Conservation (phyloP, 768 basidiomycete genomes). For the Favolaschia claudopus region DNA sequence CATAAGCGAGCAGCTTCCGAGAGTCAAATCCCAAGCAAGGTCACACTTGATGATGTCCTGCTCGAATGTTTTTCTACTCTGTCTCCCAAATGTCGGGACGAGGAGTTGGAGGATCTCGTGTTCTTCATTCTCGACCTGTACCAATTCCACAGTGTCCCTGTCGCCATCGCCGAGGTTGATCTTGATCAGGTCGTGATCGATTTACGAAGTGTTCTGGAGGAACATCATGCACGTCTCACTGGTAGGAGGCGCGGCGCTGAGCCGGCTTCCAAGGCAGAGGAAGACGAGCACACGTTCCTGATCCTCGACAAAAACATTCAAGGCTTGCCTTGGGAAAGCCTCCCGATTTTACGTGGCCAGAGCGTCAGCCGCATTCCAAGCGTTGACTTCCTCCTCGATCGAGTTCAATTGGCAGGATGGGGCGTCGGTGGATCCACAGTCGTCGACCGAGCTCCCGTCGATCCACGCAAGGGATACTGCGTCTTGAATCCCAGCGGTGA, state of each 20-base stretch:
- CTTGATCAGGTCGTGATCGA: slow-evolving; percentile 91
- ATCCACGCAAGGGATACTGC: slow-evolving; percentile 78
- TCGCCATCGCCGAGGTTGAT: slow-evolving; percentile 92
- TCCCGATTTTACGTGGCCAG: slow-evolving; percentile 82
- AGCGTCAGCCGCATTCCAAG: slow-evolving; percentile 95
- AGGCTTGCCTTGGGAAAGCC: slow-evolving; percentile 94
- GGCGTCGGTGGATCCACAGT: slow-evolving; percentile 24
- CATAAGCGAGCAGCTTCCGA: slow-evolving; percentile 45
- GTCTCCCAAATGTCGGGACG: slow-evolving; percentile 83
- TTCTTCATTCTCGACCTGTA: slow-evolving; percentile 95
- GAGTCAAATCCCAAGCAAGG: slow-evolving; percentile 46
- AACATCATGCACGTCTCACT: slow-evolving; percentile 56
- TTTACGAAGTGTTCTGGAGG: slow-evolving; percentile 78
- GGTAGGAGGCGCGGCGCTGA: slow-evolving; percentile 34
- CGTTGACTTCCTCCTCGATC: slow-evolving; percentile 86
- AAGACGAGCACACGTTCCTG: slow-evolving; percentile 83
- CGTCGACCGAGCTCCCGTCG: slow-evolving; percentile 60
- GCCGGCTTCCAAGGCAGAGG: slow-evolving; percentile 23
- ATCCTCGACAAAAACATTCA: slow-evolving; percentile 91
- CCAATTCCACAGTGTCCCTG: slow-evolving; percentile 89
- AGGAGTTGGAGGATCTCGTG: slow-evolving; percentile 94
- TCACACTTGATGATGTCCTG: slow-evolving; percentile 76
- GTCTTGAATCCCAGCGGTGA: slow-evolving; percentile 95
- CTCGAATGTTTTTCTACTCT: slow-evolving; percentile 87
- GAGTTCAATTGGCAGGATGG: slow-evolving; percentile 68